Evolutionary conservation across 352 stramenopile genomes (phyloP).

Genomic region (Pelagophyceae sp.): DNA sequence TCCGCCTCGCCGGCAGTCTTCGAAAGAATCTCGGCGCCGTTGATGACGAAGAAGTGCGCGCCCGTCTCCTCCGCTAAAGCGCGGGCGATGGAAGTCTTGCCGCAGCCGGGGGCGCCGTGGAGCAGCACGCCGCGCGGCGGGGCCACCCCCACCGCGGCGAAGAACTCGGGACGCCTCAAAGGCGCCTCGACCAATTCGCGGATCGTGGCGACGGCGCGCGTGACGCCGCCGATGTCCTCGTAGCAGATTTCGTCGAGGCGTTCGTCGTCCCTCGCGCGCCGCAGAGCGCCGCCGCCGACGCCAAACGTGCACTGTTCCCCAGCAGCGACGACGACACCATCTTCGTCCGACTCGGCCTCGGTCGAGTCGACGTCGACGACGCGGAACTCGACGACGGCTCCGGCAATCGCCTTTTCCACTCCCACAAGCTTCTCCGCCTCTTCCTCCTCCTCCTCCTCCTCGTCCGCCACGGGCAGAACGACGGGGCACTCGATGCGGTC

Average conservation of each 20-base stretch:
- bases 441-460: slow-evolving; percentile 23
- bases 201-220: slow-evolving; percentile 82
- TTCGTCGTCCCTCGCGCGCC: slow-evolving; percentile 52
- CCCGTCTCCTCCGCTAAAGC: slow-evolving; percentile 79
- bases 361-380: slow-evolving; percentile 54
- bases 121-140: slow-evolving; percentile 86
- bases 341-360: slow-evolving; percentile 49
- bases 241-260: slow-evolving; percentile 66
- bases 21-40: slow-evolving; percentile 87
- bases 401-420: slow-evolving; percentile 45
- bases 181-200: slow-evolving; percentile 90
- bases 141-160: slow-evolving; percentile 80
- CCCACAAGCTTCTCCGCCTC: background rate
- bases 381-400: slow-evolving; percentile 56
- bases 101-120: slow-evolving; percentile 85
- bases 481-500: slow-evolving; percentile 25
- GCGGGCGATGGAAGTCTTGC: slow-evolving; percentile 87
- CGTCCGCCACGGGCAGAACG: slow-evolving; percentile 24
- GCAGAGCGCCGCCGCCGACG: slow-evolving; percentile 50
- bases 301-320: slow-evolving; percentile 45
- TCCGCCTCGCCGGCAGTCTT: slow-evolving; percentile 82
- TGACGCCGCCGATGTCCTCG: slow-evolving; percentile 78
- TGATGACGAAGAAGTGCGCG: slow-evolving; percentile 87
- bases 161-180: slow-evolving; percentile 80
- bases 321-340: slow-evolving; percentile 65